Evolutionary conservation across 2,329 filamentous ascomycete species (phyloP).

Genomic region (Botrytis medusae): DNA sequence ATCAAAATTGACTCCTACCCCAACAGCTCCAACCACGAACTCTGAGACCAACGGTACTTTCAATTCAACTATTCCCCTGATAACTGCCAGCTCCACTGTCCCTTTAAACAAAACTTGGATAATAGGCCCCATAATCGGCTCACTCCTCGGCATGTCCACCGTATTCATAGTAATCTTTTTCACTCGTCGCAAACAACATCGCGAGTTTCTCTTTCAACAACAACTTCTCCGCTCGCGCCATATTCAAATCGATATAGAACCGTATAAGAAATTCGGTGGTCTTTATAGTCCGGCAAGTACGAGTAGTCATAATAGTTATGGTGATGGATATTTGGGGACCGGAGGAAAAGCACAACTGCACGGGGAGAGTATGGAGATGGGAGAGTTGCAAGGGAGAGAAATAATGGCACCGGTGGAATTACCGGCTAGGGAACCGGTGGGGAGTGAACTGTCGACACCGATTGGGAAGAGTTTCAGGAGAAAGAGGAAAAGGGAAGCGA

Average conservation of each 20-base stretch:
- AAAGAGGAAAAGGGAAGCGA: neutral
- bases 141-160: constrained; percentile 32
- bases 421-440: constrained; percentile 34
- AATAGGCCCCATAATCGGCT: constrained; percentile 34
- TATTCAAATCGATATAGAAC: neutral
- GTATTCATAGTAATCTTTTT: constrained; percentile 35
- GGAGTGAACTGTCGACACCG: constrained; percentile 30
- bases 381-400: constrained; percentile 31
- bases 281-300: neutral
- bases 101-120: constrained; percentile 31
- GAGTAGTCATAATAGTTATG: constrained; percentile 18
- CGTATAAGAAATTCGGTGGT: neutral
- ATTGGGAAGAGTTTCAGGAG: constrained; percentile 14
- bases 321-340: constrained; percentile 16
- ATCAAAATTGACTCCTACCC: neutral
- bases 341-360: constrained; percentile 30
- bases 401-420: constrained; percentile 30
- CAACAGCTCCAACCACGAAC: neutral
- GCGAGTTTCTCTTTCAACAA: constrained; percentile 4
- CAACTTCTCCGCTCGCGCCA: neutral
- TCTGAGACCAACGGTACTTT: neutral
- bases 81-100: constrained; percentile 6
- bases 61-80: constrained; percentile 1
- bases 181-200: constrained; percentile 29
- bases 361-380: constrained; percentile 26